These are phyloP conservation scores for Globisporangium irregulare DNA, from an alignment of 352 stramenopile species.

Conservation along the genomic window DNA sequence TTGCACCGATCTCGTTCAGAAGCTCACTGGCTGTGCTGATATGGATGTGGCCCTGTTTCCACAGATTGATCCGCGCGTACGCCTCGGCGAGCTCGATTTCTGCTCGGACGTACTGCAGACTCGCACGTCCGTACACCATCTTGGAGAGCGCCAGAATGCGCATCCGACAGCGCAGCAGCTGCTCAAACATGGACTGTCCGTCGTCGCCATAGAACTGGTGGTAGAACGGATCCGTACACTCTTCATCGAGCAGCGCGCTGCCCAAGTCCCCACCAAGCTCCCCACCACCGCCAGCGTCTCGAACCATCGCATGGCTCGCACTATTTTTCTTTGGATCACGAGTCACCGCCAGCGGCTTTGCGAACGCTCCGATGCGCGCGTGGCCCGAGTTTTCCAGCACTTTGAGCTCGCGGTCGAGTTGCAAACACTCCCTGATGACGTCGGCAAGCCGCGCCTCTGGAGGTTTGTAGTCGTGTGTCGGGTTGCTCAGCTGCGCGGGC, in stretches of 20 bases:
- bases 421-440: conserved; percentile 21
- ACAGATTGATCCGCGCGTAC: conserved; percentile 58
- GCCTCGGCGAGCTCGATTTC: conserved; percentile 54
- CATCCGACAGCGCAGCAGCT: conserved; percentile 55
- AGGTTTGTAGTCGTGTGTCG: conserved; percentile 18
- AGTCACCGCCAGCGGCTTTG: conserved; percentile 41
- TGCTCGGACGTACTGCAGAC: conserved; percentile 35
- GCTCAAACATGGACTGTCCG: conserved; percentile 53
- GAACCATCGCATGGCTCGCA: not conserved
- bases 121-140: conserved; percentile 37
- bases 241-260: conserved; percentile 23
- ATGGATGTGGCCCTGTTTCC: conserved; percentile 66
- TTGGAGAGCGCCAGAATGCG: conserved; percentile 52
- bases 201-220: conserved; percentile 61
- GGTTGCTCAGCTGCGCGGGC: not conserved
- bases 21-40: conserved; percentile 31
- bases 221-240: conserved; percentile 50
- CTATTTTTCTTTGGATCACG: not conserved
- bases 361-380: conserved; percentile 52
- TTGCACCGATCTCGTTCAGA: conserved; percentile 29
- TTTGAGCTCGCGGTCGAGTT: conserved; percentile 49
- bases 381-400: conserved; percentile 66
- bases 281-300: not conserved
- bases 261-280: not conserved
- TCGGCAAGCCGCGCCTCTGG: conserved; percentile 26